phyloP scores from a whole-genome alignment of 805 yeast genomes.

The Candida maltosa region DNA sequence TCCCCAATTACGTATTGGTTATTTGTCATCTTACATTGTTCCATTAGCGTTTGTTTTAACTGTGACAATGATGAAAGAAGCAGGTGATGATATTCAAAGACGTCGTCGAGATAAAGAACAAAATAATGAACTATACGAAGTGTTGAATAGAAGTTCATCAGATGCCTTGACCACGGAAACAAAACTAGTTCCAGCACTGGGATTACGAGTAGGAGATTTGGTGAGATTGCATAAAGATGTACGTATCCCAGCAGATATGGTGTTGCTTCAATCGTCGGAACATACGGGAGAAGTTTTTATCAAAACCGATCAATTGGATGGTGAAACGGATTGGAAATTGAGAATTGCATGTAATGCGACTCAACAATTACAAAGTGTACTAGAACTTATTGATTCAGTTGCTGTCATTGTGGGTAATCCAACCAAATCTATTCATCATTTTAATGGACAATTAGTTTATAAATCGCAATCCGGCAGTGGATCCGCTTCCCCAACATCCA shows the following conservation, averaged over 20 bases:
- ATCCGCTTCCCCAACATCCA: constrained; percentile 12
- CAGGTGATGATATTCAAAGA: constrained; percentile 88
- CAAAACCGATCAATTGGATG: constrained; percentile 96
- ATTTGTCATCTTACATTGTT: constrained; percentile 85
- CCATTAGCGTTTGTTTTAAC: constrained; percentile 90
- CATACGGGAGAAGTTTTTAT: constrained; percentile 82
- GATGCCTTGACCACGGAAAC: constrained; percentile 18
- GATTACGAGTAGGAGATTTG: constrained; percentile 81
- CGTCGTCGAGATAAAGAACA: constrained; percentile 88
- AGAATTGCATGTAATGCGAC: constrained; percentile 75
- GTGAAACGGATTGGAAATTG: constrained; percentile 98
- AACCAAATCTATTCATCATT: constrained; percentile 75
- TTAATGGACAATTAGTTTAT: constrained; percentile 68
- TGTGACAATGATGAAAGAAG: constrained; percentile 95
- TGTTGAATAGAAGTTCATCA: constrained; percentile 35
- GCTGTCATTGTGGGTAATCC: constrained; percentile 76
- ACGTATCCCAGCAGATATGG: constrained; percentile 91
- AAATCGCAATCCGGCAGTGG: constrained; percentile 30
- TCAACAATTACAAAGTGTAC: constrained; percentile 50
- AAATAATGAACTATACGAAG: constrained; percentile 78
- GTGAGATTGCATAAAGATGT: constrained; percentile 75
- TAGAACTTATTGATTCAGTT: constrained; percentile 48
- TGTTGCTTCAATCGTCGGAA: constrained; percentile 73
- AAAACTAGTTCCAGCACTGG: constrained; percentile 45
- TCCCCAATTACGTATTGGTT: constrained; percentile 89